phyloP scores from a whole-genome alignment of 257 asterid species.

The Henckelia pumila region DNA sequence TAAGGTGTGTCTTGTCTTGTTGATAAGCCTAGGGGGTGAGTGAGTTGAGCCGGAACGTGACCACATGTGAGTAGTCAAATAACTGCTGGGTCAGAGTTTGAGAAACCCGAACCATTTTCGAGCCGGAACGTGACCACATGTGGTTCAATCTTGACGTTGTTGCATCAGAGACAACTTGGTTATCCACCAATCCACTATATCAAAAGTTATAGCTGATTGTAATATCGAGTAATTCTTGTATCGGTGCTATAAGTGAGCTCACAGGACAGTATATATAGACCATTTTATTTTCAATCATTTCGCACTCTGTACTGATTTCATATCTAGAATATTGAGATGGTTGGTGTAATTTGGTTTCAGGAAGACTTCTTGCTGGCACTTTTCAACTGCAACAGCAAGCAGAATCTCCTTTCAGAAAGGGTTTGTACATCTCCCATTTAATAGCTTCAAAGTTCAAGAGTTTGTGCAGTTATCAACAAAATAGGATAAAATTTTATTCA shows the following conservation, averaged over 20 bases:
- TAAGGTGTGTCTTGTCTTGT: background rate
- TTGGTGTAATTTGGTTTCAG: slow-evolving; percentile 37
- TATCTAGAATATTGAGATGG: background rate
- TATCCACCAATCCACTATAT: background rate
- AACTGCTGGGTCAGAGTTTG: background rate
- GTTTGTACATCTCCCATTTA: slow-evolving; percentile 34
- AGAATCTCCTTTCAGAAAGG: slow-evolving; percentile 67
- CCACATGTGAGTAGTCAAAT: background rate
- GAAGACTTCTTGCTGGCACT: slow-evolving; percentile 87
- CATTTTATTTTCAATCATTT: background rate
- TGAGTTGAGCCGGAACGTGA: background rate
- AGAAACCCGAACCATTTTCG: background rate
- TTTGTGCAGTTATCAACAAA: background rate
- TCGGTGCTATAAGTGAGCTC: background rate
- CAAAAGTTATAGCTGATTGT: background rate
- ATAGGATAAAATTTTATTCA: background rate
- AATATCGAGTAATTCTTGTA: background rate
- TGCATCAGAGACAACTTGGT: background rate
- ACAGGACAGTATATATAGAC: background rate
- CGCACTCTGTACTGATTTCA: background rate
- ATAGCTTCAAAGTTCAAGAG: background rate
- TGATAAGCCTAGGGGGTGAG: background rate
- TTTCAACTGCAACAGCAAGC: slow-evolving; percentile 49
- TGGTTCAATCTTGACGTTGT: background rate
- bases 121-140: background rate